Evolutionary conservation across 805 yeast genomes (phyloP), one percentile per base, ranked within the genome.

Genomic region (Saccharomycopsis babjevae): DNA sequence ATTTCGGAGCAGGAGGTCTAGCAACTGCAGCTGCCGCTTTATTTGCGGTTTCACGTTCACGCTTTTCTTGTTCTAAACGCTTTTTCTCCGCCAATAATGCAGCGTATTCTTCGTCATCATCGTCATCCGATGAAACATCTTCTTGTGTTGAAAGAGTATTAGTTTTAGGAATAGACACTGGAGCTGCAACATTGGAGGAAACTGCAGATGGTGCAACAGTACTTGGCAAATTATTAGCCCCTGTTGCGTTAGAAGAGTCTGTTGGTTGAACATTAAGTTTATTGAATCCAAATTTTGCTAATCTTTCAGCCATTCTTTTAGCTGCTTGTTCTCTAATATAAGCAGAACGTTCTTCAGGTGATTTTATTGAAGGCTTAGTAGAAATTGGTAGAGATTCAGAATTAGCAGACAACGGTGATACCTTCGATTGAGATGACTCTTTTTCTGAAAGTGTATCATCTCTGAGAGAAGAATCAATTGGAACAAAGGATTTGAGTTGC

Each of bases 291-390:
- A 90, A 77, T 64, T 85, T 87, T 2, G 96, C 96, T 68, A 90
- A 77, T 67, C 90, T 79, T 67, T 88, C 96, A 63, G 84, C 85
- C 97, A 91, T 90, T 72, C 88, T 81, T 68, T 85, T 84, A 1
- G 81, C 80, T 1, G 89, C 89, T 68, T 88, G 93, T 18, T 90
- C 93, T 71, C 89, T 90, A 59, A 89, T 83, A 67, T 82, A 80
- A n/a, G 89, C 86, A 5, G 94, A 81, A 63, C 96, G 77, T 55
- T 88, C 92, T 62, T 83, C 87, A 1, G 88, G 78, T 11, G 83
- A 74, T 36, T 71, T 76, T 1, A 68, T 58, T 2, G 70, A 61
- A 15, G 72, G 60, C 20, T 57, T 50, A 39, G 50, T 50, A 34
- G 66, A 63, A 43, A 57, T 50, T 36, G 62, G 50, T 15, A 66